Percentiles rank a stretch among this genome's conserved stretches.
Conservation (phyloP, 345 rosid genomes). For the Geranium brycei region DNA sequence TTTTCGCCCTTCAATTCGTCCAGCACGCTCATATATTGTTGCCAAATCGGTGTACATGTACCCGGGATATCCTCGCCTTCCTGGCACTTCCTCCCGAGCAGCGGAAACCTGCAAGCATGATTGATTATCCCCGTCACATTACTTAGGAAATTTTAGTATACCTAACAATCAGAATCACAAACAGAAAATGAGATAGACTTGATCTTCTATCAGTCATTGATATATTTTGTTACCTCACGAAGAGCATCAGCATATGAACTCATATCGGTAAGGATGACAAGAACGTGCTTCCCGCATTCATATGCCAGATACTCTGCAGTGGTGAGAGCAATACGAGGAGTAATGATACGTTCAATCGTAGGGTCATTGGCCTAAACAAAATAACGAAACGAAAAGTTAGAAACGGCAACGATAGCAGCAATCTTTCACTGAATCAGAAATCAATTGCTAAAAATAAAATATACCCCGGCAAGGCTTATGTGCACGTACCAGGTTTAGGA, state of each 20-base stretch:
- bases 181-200: too few species aligned
- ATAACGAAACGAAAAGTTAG: conserved; percentile 7
- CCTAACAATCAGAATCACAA: not conserved
- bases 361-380: conserved; percentile 84
- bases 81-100: conserved; percentile 98
- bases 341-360: conserved; percentile 88
- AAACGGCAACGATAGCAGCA: not conserved
- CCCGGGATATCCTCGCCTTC: conserved; percentile 99
- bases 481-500: conserved; percentile 56
- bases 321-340: conserved; percentile 92
- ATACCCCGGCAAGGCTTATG: not conserved
- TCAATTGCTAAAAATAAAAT: not conserved
- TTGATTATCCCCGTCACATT: not conserved
- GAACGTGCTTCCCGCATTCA: conserved; percentile 96
- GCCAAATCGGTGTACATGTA: conserved; percentile 99
- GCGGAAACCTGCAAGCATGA: conserved; percentile 72
- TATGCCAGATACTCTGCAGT: conserved; percentile 96
- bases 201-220: not conserved
- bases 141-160: not conserved
- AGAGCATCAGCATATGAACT: conserved; percentile 99
- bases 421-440: not conserved
- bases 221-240: conserved; percentile 57
- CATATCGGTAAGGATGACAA: conserved; percentile 92
- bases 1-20: conserved; percentile 91
- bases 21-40: conserved; percentile 94